Conservation (phyloP, 2,329 filamentous ascomycete species). For the Hirsutella thompsonii region DNA sequence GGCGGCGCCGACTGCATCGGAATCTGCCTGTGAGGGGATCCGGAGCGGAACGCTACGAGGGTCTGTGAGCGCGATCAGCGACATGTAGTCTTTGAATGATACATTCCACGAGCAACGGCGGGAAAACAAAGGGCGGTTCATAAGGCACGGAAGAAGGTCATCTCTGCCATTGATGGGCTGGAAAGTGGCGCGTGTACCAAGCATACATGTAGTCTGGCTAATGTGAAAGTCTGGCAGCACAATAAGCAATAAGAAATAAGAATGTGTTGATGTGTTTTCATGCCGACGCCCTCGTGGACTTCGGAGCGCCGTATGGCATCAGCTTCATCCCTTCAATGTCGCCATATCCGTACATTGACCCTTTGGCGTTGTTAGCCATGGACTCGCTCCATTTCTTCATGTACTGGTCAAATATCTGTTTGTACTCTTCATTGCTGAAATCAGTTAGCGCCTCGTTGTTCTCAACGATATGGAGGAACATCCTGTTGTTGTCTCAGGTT, state of each 20-base stretch:
- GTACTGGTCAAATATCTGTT: conserved; percentile 14
- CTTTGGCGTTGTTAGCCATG: conserved; percentile 18
- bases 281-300: too few species aligned
- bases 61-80: too few species aligned
- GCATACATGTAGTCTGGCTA: too few species aligned
- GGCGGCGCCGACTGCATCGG: conserved; percentile 18
- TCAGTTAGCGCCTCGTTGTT: conserved; percentile 41
- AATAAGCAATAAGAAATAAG: too few species aligned
- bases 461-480: conserved; percentile 18
- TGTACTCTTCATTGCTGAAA: conserved; percentile 30
- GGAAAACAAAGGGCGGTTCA: too few species aligned
- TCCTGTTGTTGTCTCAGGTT: conserved; percentile 6
- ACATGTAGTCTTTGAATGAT: neutral
- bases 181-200: too few species aligned
- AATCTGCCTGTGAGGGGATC: conserved; percentile 13
- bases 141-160: too few species aligned
- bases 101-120: too few species aligned
- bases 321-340: conserved; percentile 18
- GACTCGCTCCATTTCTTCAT: conserved; percentile 15
- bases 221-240: too few species aligned
- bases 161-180: too few species aligned
- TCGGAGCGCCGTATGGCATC: conserved; percentile 18
- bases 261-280: neutral
- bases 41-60: neutral
- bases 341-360: conserved; percentile 16